Conservation (phyloP, 352 stramenopile genomes). For the Phytophthora fragariae region DNA sequence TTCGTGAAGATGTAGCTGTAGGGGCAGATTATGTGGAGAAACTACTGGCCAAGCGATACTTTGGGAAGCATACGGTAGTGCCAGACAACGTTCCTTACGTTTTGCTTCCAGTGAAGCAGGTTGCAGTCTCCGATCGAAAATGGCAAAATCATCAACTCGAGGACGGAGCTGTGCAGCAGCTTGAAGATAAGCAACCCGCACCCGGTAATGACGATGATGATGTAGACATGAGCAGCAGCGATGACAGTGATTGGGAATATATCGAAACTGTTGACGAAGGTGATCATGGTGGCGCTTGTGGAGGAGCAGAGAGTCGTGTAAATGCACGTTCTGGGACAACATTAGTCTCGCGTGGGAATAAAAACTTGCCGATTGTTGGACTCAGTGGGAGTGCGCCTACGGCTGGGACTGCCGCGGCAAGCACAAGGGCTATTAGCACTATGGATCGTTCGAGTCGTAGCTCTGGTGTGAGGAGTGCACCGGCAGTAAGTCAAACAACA, state of each 20-base stretch:
- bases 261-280: background rate
- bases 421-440: background rate
- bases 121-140: background rate
- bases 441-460: background rate
- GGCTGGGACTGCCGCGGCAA: background rate
- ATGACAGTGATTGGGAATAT: slow-evolving; percentile 16
- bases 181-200: background rate
- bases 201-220: background rate
- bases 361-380: background rate
- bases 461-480: background rate
- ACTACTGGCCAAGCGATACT: background rate
- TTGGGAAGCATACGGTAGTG: background rate
- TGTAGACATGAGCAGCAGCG: slow-evolving; percentile 5
- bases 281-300: background rate
- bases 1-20: slow-evolving; percentile 13
- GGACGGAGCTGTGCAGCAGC: background rate
- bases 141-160: background rate
- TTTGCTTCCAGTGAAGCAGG: background rate
- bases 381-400: background rate
- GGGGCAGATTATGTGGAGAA: slow-evolving; percentile 7
- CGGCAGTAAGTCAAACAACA: background rate
- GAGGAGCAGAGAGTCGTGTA: background rate
- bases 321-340: background rate
- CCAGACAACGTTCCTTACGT: slow-evolving; percentile 7
- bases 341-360: background rate